These are phyloP conservation scores for Flaveria floridana DNA, from an alignment of 140 eudicot species.

Conservation along the genomic window DNA sequence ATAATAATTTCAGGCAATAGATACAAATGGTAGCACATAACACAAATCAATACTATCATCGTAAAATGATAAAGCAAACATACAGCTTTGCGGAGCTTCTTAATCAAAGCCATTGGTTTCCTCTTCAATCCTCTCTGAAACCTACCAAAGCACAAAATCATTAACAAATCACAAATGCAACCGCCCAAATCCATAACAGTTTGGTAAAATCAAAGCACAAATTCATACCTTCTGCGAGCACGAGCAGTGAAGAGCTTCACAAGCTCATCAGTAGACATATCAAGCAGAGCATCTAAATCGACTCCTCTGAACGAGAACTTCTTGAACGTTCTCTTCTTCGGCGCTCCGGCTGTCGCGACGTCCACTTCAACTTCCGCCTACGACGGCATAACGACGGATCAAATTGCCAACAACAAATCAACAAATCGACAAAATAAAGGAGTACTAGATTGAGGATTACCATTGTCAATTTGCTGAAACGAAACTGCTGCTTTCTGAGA, in stretches of 20 bases:
- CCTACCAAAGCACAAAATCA: conserved; percentile 32
- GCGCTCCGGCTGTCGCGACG: conserved; percentile 52
- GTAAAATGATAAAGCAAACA: neutral
- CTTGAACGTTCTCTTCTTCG: conserved; percentile 89
- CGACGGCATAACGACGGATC: neutral
- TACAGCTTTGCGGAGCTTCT: conserved; percentile 97
- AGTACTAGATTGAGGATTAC: neutral
- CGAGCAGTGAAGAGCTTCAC: conserved; percentile 81
- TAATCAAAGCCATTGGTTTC: conserved; percentile 98
- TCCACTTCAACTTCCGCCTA: conserved; percentile 76
- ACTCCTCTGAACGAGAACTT: conserved; percentile 81
- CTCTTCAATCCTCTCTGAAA: conserved; percentile 88
- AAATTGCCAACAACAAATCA: neutral
- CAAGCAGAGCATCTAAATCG: conserved; percentile 76
- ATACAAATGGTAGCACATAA: too few relatives aligned
- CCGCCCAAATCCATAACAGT: neutral
- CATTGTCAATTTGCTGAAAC: neutral
- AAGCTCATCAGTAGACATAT: conserved; percentile 86
- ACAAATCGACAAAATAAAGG: neutral
- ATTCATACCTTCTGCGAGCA: conserved; percentile 65
- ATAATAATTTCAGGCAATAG: neutral
- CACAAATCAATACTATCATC: neutral
- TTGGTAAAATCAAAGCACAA: neutral
- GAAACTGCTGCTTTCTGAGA: neutral
- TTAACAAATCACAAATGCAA: neutral